These are phyloP conservation scores for Nidula microcarpa DNA, from an alignment of 768 basidiomycete species.

Conservation along the genomic window DNA sequence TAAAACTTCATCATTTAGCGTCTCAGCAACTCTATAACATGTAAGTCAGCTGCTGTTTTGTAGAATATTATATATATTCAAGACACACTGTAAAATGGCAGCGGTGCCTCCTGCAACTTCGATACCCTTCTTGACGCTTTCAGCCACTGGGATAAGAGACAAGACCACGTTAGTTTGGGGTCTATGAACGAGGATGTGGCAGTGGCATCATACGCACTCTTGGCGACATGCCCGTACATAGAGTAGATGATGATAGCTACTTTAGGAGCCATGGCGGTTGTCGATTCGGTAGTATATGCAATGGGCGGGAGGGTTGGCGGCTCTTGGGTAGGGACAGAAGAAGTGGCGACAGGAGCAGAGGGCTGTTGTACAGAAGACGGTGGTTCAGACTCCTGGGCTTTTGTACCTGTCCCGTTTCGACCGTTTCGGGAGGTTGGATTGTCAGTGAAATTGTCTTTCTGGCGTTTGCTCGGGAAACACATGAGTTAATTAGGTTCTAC, in stretches of 20 bases:
- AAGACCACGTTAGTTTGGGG: not conserved
- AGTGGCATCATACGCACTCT: slow-evolving; percentile 33
- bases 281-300: slow-evolving; percentile 9
- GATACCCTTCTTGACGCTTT: not conserved
- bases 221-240: slow-evolving; percentile 59
- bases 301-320: not conserved
- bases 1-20: not conserved
- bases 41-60: not conserved
- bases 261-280: slow-evolving; percentile 35
- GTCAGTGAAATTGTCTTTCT: slow-evolving; percentile 21
- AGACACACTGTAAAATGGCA: not conserved
- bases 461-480: slow-evolving; percentile 22
- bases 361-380: not conserved
- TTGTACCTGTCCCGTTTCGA: slow-evolving; percentile 13
- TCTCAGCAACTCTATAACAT: not conserved
- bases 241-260: slow-evolving; percentile 62
- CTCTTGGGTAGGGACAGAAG: not conserved
- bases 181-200: not conserved
- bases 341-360: not conserved
- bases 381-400: slow-evolving; percentile 5
- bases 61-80: not conserved
- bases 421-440: not conserved
- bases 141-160: not conserved
- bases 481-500: slow-evolving; percentile 3
- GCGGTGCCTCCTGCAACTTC: not conserved